These are phyloP conservation scores for Cercospora nicotianae DNA, from an alignment of 2,329 filamentous ascomycete genomes.

Conservation along the genomic window DNA sequence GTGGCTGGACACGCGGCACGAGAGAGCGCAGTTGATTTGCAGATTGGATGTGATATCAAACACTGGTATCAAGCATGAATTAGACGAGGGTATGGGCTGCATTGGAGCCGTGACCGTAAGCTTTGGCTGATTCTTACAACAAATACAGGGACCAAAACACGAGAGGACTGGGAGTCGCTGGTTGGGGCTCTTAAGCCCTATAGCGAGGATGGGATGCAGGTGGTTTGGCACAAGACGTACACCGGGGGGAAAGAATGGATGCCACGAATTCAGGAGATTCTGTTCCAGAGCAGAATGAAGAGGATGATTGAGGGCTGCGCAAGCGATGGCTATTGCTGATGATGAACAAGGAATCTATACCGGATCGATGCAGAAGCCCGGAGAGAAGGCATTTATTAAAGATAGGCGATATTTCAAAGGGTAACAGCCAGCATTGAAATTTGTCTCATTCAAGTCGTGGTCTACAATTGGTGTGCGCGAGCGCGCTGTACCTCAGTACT, in stretches of 20 bases:
- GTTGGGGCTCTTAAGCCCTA: neutral
- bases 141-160: neutral
- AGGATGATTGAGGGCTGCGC: neutral
- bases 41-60: neutral
- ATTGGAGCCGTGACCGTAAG: neutral
- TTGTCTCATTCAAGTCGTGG: neutral
- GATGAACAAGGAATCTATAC: neutral
- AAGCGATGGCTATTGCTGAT: neutral
- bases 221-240: slow-evolving; percentile 1
- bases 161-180: neutral
- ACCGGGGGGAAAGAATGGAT: neutral
- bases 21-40: neutral
- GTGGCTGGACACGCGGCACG: neutral
- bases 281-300: slow-evolving; percentile 1
- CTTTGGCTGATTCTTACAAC: neutral
- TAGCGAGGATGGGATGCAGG: neutral
- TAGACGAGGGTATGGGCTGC: neutral
- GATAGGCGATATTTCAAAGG: neutral
- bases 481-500: neutral
- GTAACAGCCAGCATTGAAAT: neutral
- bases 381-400: neutral
- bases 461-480: neutral
- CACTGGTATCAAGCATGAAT: neutral
- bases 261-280: neutral
- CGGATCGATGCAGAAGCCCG: neutral